Evolutionary conservation across 1,139 yeast species (phyloP).

Genomic region (Yamadazyma dushanensis): DNA sequence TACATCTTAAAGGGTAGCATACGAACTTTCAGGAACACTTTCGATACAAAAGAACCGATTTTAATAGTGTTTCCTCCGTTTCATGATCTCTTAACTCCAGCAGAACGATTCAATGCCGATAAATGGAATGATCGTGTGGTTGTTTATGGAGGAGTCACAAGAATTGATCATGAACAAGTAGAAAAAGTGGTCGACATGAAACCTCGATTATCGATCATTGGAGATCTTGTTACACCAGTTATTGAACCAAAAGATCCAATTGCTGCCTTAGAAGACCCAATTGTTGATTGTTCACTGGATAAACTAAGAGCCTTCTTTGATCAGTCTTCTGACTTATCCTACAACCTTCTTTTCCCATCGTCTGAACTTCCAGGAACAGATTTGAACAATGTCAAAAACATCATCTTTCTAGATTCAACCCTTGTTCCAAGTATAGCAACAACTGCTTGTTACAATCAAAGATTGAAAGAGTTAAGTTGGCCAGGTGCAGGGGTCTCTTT

Average conservation of each 20-base stretch:
- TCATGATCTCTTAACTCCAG: conserved; percentile 6
- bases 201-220: too few relatives aligned
- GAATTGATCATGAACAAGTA: neutral
- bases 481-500: conserved; percentile 17
- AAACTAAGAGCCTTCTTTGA: neutral
- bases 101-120: conserved; percentile 1
- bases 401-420: conserved; percentile 25
- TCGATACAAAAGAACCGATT: conserved; percentile 13
- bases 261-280: neutral
- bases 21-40: conserved; percentile 1
- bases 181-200: too few relatives aligned
- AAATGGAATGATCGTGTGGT: conserved; percentile 4
- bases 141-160: conserved; percentile 1
- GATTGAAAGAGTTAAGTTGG: conserved; percentile 2
- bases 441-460: conserved; percentile 1
- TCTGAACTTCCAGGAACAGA: conserved; percentile 21
- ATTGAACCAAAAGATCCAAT: too few relatives aligned
- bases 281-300: neutral
- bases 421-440: conserved; percentile 24
- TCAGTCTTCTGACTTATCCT: neutral
- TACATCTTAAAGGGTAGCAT: neutral
- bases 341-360: conserved; percentile 11
- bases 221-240: too few relatives aligned
- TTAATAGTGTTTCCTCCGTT: conserved; percentile 20
- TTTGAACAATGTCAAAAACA: conserved; percentile 15